Percentiles rank a stretch among this genome's conserved stretches.
Conservation (phyloP, 1,284 basidiomycete genomes). For the Tylopilus orsonianus region DNA sequence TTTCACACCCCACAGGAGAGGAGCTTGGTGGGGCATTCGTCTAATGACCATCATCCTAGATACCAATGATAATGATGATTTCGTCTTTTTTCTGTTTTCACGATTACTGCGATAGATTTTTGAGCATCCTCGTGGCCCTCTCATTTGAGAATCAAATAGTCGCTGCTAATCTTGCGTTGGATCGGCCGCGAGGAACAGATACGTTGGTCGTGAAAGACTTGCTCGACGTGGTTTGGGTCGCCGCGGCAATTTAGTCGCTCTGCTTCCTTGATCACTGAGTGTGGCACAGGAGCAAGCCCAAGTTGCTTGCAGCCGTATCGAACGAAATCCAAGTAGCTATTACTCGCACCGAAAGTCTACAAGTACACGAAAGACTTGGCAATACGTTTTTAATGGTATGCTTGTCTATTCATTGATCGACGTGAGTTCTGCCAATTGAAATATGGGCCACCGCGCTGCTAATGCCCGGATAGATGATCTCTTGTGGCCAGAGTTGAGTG, state of each 20-base stretch:
- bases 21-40: conserved; percentile 49
- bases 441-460: conserved; percentile 5
- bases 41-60: conserved; percentile 48
- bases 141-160: conserved; percentile 38
- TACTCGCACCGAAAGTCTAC: conserved; percentile 25
- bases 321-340: too few species aligned
- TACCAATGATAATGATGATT: conserved; percentile 45
- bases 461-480: conserved; percentile 42
- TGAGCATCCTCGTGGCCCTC: conserved; percentile 37
- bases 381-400: conserved; percentile 43
- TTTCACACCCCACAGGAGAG: conserved; percentile 48
- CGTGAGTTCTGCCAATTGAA: conserved; percentile 36
- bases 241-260: conserved; percentile 31
- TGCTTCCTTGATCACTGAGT: conserved; percentile 28
- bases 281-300: conserved; percentile 23
- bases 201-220: conserved; percentile 30
- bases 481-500: conserved; percentile 42
- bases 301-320: too few species aligned
- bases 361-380: conserved; percentile 27
- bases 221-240: conserved; percentile 28
- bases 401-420: conserved; percentile 42
- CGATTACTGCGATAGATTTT: conserved; percentile 40
- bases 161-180: conserved; percentile 33
- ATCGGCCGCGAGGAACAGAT: conserved; percentile 30
- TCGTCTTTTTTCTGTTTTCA: conserved; percentile 28